Conservation (phyloP, 106 monocot genomes). For the Dendrobium nobile region DNA sequence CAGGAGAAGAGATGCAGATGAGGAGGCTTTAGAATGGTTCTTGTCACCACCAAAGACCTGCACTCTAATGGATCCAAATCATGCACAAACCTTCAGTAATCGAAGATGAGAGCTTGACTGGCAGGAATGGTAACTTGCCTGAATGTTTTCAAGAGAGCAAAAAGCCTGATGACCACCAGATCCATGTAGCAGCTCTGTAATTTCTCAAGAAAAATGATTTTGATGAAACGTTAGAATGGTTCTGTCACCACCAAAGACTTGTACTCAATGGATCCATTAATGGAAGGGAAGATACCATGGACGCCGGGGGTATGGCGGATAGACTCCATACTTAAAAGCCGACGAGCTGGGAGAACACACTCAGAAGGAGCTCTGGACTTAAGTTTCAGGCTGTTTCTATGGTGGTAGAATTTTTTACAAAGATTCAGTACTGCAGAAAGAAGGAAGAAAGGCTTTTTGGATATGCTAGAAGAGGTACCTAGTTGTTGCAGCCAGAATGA, state of each 20-base stretch:
- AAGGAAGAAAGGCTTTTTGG: slow-evolving; percentile 56
- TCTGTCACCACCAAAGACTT: slow-evolving; percentile 63
- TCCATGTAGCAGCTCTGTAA: not conserved
- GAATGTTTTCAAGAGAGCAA: not conserved
- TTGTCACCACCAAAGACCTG: slow-evolving; percentile 56
- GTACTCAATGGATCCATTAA: slow-evolving; percentile 33
- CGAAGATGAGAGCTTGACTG: not conserved
- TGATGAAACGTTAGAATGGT: slow-evolving; percentile 65
- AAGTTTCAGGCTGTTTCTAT: slow-evolving; percentile 65
- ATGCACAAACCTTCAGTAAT: not conserved
- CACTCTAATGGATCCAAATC: not conserved
- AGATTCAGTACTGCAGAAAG: slow-evolving; percentile 32
- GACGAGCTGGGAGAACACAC: slow-evolving; percentile 57
- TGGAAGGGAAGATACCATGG: slow-evolving; percentile 25
- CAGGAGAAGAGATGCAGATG: slow-evolving; percentile 33
- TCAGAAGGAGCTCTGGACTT: slow-evolving; percentile 87
- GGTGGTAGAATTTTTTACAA: slow-evolving; percentile 28
- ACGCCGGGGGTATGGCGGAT: slow-evolving; percentile 19
- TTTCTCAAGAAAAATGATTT: slow-evolving; percentile 14
- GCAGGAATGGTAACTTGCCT: not conserved
- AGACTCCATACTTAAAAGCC: slow-evolving; percentile 32
- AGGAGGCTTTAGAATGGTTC: slow-evolving; percentile 71
- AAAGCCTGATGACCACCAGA: not conserved
- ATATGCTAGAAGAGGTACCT: slow-evolving; percentile 86
- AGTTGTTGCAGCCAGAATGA: not conserved